Base-by-base conservation (phyloP, 2,329 filamentous ascomycete species). In the Spiromastix sp. region DNA sequence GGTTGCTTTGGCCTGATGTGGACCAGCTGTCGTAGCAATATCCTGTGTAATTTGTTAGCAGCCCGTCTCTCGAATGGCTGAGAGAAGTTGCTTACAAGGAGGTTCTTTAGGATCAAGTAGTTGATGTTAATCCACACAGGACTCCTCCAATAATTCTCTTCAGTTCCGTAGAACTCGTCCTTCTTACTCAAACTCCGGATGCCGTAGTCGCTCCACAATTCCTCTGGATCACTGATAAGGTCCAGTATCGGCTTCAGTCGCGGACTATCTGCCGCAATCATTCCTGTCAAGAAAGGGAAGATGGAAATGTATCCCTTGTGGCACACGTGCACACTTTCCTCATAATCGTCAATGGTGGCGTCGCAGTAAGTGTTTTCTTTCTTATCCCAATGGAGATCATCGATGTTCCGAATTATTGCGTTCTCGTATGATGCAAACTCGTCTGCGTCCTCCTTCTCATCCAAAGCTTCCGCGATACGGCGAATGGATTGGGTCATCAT, bases 71-170 rank as follows among this genome's bases (percentile, higher is more conserved):
- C 11, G 7, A 19, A 27, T 21, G 12, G 21, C 3, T 6, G n/a
- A 30, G 24, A 32, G 28, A 30, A 20, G 35, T 8, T n/a, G 71
- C 81, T 66, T 69, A 87, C 83, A 46, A 79, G 69, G 19, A 96
- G 75, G 52, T 84, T 78, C 46, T 79, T 74, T 34, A 95, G 64
- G 33, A 83, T 78, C 48, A 96, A 67, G 59, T 94, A 96, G 63
- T 96, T 96, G 46, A 96, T 86, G 54, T 91, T 91, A 53, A 96
- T 82, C 89, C 89, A 96, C 16, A 96, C 73, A 0, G 91, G 86
- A 44, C 85, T 83, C 42, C 86, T 75, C 89, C 91, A 98, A 67
- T 98, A 98, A 60, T 98, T 95, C 66, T 98, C 91, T 2, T 71
- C 84, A 0, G 86, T 93, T 26, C 81, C 85, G 57, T 95, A 96